These are phyloP conservation scores for Hymenoscyphus repandus DNA, from an alignment of 2,329 filamentous ascomycete species.

Conservation along the genomic window DNA sequence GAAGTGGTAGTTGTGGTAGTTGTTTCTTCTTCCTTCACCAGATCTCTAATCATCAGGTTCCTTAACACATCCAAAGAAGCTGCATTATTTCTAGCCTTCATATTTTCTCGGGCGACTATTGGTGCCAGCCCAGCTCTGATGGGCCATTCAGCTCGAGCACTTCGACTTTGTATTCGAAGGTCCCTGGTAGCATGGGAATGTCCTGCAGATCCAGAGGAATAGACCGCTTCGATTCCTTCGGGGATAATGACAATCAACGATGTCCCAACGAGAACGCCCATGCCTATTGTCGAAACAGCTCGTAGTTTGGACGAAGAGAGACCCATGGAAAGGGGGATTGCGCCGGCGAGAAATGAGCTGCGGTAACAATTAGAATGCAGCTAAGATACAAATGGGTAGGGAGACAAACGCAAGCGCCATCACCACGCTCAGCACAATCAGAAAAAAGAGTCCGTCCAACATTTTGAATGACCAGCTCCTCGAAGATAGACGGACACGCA, in stretches of 20 bases:
- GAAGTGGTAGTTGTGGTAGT: conserved; percentile 1
- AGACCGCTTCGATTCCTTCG: conserved; percentile 88
- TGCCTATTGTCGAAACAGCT: conserved; percentile 84
- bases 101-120: background rate
- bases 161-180: conserved; percentile 8
- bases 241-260: conserved; percentile 96
- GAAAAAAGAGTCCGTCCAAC: conserved; percentile 33
- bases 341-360: conserved; percentile 91
- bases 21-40: background rate
- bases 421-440: conserved; percentile 38
- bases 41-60: conserved; percentile 7
- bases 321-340: conserved; percentile 81
- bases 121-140: conserved; percentile 1
- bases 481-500: conserved; percentile 5
- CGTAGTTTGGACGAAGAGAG: conserved; percentile 83
- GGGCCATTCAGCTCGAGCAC: background rate
- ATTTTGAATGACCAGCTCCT: conserved; percentile 23
- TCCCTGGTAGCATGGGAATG: conserved; percentile 22
- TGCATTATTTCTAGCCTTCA: background rate
- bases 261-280: conserved; percentile 90
- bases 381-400: background rate
- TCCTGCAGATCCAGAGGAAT: conserved; percentile 45
- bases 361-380: background rate
- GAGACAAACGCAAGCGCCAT: conserved; percentile 53
- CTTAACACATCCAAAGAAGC: conserved; percentile 2